These are phyloP conservation scores for Rhodocollybia butyracea DNA, from an alignment of 768 basidiomycete genomes.

Conservation along the genomic window DNA sequence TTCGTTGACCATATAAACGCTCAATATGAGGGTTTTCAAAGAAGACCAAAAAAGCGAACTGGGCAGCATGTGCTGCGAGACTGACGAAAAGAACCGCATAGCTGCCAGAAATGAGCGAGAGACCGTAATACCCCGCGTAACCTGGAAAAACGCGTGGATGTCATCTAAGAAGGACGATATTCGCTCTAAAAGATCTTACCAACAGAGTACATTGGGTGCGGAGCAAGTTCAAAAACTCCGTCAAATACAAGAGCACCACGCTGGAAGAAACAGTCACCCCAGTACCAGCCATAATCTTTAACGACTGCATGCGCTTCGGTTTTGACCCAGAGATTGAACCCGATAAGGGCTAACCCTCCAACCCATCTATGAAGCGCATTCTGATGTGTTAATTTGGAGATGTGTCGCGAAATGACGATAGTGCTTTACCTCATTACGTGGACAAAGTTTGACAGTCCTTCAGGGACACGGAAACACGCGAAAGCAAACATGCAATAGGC, in stretches of 20 bases:
- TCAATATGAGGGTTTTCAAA: slow-evolving; percentile 99
- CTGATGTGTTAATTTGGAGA: not conserved
- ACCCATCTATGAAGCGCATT: slow-evolving; percentile 61
- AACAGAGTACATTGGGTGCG: slow-evolving; percentile 96
- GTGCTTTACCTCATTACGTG: slow-evolving; percentile 70
- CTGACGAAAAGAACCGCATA: slow-evolving; percentile 91
- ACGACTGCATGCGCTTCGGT: slow-evolving; percentile 96
- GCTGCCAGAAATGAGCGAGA: slow-evolving; percentile 86
- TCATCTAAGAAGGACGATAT: not conserved
- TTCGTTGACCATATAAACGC: slow-evolving; percentile 89
- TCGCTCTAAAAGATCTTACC: slow-evolving; percentile 30
- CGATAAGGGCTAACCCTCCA: slow-evolving; percentile 79
- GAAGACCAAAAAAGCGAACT: slow-evolving; percentile 92
- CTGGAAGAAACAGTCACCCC: slow-evolving; percentile 92
- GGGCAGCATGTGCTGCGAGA: slow-evolving; percentile 91
- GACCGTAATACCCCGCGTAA: slow-evolving; percentile 97
- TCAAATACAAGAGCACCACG: slow-evolving; percentile 94
- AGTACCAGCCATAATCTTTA: slow-evolving; percentile 98
- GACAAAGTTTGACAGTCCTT: slow-evolving; percentile 64
- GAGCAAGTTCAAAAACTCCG: slow-evolving; percentile 93
- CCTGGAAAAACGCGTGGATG: slow-evolving; percentile 38
- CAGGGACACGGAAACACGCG: slow-evolving; percentile 85
- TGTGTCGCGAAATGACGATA: not conserved
- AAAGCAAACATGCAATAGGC: slow-evolving; percentile 95
- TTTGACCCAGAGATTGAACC: slow-evolving; percentile 98